These are phyloP conservation scores for Atalantia buxifolia DNA, from an alignment of 345 rosid genomes.

Conservation along the genomic window DNA sequence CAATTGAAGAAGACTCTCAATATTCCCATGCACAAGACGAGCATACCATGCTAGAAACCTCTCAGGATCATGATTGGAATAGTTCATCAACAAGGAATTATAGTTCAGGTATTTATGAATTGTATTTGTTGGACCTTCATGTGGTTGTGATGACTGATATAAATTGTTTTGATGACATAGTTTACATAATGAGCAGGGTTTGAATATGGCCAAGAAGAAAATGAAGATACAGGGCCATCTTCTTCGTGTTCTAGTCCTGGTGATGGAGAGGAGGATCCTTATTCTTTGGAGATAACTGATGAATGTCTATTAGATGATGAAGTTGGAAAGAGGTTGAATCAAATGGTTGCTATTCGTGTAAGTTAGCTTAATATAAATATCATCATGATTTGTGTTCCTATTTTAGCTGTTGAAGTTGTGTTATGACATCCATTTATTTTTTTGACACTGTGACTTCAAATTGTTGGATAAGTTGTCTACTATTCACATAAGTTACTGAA, in stretches of 20 bases:
- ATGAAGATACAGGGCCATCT: slow-evolving; percentile 42
- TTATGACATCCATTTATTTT: not conserved
- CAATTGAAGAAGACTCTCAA: slow-evolving; percentile 45
- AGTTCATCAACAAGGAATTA: slow-evolving; percentile 33
- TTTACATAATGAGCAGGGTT: slow-evolving; percentile 44
- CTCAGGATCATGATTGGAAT: slow-evolving; percentile 47
- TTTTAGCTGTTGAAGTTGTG: not conserved
- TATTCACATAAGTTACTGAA: not conserved
- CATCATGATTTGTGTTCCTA: not conserved
- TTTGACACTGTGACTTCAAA: too few species aligned
- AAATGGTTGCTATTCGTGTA: slow-evolving; percentile 81
- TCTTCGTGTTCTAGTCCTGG: slow-evolving; percentile 66
- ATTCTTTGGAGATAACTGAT: slow-evolving; percentile 60
- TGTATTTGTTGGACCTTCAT: not conserved
- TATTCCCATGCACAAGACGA: slow-evolving; percentile 34
- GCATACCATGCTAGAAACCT: slow-evolving; percentile 26
- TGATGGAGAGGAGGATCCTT: slow-evolving; percentile 52
- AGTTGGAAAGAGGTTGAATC: slow-evolving; percentile 75
- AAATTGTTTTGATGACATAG: slow-evolving; percentile 6
- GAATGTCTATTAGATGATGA: slow-evolving; percentile 60
- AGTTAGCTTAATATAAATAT: slow-evolving; percentile 18
- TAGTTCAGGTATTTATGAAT: slow-evolving; percentile 45
- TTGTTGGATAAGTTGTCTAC: not conserved
- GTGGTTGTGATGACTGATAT: not conserved
- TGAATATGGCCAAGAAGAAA: slow-evolving; percentile 48